Conservation (phyloP, 2,329 filamentous ascomycete genomes). For the Aspergillus alliaceus region DNA sequence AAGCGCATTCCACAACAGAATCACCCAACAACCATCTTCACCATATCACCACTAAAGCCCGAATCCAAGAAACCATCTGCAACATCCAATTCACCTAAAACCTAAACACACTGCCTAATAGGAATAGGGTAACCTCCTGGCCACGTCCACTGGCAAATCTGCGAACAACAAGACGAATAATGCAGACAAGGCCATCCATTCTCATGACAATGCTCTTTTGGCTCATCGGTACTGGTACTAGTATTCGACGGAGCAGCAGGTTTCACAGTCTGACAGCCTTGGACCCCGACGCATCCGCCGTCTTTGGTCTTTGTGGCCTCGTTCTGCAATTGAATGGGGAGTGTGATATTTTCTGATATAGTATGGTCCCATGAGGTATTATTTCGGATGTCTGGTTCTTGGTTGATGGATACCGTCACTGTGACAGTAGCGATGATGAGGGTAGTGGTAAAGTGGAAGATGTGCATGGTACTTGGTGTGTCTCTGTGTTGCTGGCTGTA, state of each 20-base stretch:
- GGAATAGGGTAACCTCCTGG: neutral
- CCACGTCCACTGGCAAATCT: neutral
- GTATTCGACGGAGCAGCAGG: neutral
- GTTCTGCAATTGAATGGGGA: neutral
- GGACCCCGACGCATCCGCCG: neutral
- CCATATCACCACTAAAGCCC: no score
- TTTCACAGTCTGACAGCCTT: neutral
- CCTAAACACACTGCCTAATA: neutral
- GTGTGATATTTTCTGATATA: neutral
- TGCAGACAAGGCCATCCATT: neutral
- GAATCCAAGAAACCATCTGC: no score
- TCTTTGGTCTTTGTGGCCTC: neutral
- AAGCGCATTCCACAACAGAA: no score
- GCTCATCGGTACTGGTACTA: neutral
- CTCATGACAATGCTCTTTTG: neutral
- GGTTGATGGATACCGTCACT: neutral
- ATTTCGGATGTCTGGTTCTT: neutral
- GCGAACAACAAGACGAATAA: neutral
- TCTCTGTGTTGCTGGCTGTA: neutral
- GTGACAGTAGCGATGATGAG: neutral
- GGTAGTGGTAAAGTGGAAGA: neutral
- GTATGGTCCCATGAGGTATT: neutral
- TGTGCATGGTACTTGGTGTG: neutral
- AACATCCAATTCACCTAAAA: neutral
- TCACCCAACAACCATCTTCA: no score